These are phyloP conservation scores for Huntiella bhutanensis DNA, from an alignment of 2,329 filamentous ascomycete species.

Conservation along the genomic window DNA sequence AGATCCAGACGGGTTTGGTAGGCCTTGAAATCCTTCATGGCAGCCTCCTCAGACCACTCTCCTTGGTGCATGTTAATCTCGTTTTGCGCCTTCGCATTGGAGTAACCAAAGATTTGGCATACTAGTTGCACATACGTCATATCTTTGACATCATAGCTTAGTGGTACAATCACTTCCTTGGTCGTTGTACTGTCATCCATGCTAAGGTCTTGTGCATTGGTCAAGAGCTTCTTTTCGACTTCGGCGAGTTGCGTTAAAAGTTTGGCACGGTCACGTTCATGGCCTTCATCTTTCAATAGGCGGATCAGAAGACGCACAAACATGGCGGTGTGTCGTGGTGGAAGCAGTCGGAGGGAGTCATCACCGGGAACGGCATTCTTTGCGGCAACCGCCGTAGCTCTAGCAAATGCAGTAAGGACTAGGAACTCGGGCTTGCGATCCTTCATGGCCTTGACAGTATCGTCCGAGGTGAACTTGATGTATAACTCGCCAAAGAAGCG, in stretches of 20 bases:
- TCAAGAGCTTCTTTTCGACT: constrained; percentile 81
- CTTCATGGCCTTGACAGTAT: constrained; percentile 79
- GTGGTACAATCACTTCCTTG: constrained; percentile 63
- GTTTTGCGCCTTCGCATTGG: constrained; percentile 60
- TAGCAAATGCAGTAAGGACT: constrained; percentile 89
- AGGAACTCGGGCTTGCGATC: constrained; percentile 83
- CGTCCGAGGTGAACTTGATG: constrained; percentile 75
- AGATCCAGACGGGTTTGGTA: constrained; percentile 82
- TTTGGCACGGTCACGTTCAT: constrained; percentile 69
- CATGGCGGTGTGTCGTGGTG: constrained; percentile 83
- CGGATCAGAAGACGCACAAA: constrained; percentile 75
- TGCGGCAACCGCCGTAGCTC: constrained; percentile 70
- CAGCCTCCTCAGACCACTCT: constrained; percentile 80
- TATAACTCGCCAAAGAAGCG: constrained; percentile 88
- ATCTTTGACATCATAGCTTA: constrained; percentile 86
- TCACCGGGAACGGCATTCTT: constrained; percentile 58
- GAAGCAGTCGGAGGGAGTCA: constrained; percentile 76
- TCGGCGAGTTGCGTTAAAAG: constrained; percentile 59
- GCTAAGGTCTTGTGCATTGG: constrained; percentile 73
- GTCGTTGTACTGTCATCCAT: constrained; percentile 34
- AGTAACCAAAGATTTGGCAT: constrained; percentile 66
- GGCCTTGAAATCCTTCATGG: constrained; percentile 74
- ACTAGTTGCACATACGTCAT: constrained; percentile 88
- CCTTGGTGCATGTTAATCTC: constrained; percentile 70
- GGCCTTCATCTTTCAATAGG: constrained; percentile 66